Base-by-base conservation (phyloP, 2,329 filamentous ascomycete species). In the Acrodontium crateriforme region DNA sequence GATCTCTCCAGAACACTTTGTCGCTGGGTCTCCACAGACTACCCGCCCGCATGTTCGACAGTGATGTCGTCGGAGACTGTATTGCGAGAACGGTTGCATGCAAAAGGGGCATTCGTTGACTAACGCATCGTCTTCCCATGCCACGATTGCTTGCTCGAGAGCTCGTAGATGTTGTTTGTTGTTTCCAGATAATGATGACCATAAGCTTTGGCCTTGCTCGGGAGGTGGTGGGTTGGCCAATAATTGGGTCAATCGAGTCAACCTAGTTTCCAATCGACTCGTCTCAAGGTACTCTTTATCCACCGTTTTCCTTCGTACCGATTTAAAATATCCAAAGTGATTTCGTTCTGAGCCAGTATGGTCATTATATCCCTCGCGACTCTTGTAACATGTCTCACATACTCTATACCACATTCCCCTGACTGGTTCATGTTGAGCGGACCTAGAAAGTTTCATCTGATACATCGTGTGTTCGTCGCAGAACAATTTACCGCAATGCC, bases 401-500 rank as follows among this genome's bases (percentile, higher is more conserved):
- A 95, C 87, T 28, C 89, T 64, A 44, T 82, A 92, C 89, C 89
- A 98, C 42, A 82, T 71, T 6, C 89, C 89, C 36, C 87, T 66
- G 2, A 89, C 72, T 0, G 89, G 87, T 39, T 98, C 89, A 55
- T 94, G 83, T 33, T 76, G 70, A 3, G 89, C 89, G 16, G 84
- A 78, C 30, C 85, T 68, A 6, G 85, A 93, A 8, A 98, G 65
- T 62, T 91, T 94, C 80, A 95, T 95, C 60, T 98, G 87, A 50
- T 95, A 98, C 85, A 98, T 93, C 28, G 89, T 95, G 53, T 98
- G 89, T 43, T 87, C 81, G 49, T 95, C 89, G 55, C 89, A 98
- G 51, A 95, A 98, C 21, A 98, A 60, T 43, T 78, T 77, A 5
- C 89, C 89, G 47, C 89, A 98, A 38, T 85, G 83, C 38, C 89